Conservation (phyloP, 1,284 basidiomycete species). For the Sutorius eximius region DNA sequence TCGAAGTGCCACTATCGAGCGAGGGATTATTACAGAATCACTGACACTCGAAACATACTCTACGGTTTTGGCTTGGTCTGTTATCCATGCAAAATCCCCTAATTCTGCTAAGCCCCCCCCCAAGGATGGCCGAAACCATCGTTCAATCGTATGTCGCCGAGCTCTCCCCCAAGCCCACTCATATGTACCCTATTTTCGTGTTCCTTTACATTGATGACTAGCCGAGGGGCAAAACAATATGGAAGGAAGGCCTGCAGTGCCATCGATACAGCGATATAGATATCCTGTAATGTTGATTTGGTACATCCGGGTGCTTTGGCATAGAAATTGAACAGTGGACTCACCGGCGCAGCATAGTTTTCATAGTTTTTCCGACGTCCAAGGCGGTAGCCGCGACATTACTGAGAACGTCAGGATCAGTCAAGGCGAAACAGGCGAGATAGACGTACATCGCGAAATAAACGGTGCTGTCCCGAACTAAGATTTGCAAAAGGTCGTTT, state of each 20-base stretch:
- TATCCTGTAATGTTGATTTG: neutral
- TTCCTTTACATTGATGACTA: slow-evolving; percentile 20
- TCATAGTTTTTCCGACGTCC: slow-evolving; percentile 8
- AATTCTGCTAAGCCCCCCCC: neutral
- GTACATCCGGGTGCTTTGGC: neutral
- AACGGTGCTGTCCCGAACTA: slow-evolving; percentile 20
- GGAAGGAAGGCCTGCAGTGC: slow-evolving; percentile 19
- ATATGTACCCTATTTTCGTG: slow-evolving; percentile 9
- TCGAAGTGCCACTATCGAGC: too few species aligned
- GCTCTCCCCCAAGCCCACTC: slow-evolving; percentile 1
- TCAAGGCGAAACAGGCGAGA: neutral
- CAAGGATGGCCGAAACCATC: neutral
- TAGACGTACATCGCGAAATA: slow-evolving; percentile 21
- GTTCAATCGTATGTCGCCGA: neutral
- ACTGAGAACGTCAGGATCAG: neutral
- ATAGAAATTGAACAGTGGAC: neutral
- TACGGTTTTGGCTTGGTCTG: neutral
- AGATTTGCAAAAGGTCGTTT: slow-evolving; percentile 15
- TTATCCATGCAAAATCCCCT: neutral
- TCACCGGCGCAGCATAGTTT: neutral
- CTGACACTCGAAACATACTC: too few species aligned
- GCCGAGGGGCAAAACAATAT: slow-evolving; percentile 20
- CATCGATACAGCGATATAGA: slow-evolving; percentile 13
- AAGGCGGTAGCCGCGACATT: slow-evolving; percentile 1
- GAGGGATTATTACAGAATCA: too few species aligned